A percentile compares a stretch with the other conserved stretches of the same genome.
Conservation (phyloP, 1,284 basidiomycete genomes). For the Neonothopanus nambi region DNA sequence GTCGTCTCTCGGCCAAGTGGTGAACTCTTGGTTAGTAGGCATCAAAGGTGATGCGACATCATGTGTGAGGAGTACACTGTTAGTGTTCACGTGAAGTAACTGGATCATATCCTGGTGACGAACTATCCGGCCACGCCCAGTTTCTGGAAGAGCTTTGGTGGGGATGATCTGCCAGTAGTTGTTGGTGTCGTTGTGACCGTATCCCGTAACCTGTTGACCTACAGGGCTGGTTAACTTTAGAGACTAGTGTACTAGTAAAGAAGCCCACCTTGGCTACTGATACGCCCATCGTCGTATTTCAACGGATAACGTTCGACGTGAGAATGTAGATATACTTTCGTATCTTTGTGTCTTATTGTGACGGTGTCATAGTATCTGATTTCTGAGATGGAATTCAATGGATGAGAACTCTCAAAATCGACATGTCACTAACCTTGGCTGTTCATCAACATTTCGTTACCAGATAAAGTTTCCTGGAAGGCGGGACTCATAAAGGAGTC, state of each 20-base stretch:
- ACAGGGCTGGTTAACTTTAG: slow-evolving; percentile 13
- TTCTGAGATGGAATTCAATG: slow-evolving; percentile 49
- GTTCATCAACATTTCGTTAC: slow-evolving; percentile 90
- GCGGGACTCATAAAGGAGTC: slow-evolving; percentile 97
- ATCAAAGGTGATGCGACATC: slow-evolving; percentile 97
- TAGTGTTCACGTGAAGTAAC: slow-evolving; percentile 85
- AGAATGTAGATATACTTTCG: slow-evolving; percentile 92
- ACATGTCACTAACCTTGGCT: slow-evolving; percentile 69
- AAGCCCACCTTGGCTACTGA: slow-evolving; percentile 83
- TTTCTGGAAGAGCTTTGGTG: slow-evolving; percentile 87
- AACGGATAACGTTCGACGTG: slow-evolving; percentile 90
- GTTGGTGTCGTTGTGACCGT: slow-evolving; percentile 90
- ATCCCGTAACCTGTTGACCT: slow-evolving; percentile 99
- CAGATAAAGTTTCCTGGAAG: slow-evolving; percentile 95
- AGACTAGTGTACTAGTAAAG: background rate
- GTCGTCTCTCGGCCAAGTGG: slow-evolving; percentile 80
- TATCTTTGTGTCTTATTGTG: slow-evolving; percentile 88
- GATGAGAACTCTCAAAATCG: background rate
- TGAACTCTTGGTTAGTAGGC: slow-evolving; percentile 99
- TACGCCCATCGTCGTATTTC: slow-evolving; percentile 94
- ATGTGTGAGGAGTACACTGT: slow-evolving; percentile 87
- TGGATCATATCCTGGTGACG: slow-evolving; percentile 89
- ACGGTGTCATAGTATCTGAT: slow-evolving; percentile 92
- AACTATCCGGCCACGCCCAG: slow-evolving; percentile 86
- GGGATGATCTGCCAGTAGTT: slow-evolving; percentile 97